These are phyloP conservation scores for Podaxis sp. DNA, from an alignment of 768 basidiomycete species.

Conservation along the genomic window DNA sequence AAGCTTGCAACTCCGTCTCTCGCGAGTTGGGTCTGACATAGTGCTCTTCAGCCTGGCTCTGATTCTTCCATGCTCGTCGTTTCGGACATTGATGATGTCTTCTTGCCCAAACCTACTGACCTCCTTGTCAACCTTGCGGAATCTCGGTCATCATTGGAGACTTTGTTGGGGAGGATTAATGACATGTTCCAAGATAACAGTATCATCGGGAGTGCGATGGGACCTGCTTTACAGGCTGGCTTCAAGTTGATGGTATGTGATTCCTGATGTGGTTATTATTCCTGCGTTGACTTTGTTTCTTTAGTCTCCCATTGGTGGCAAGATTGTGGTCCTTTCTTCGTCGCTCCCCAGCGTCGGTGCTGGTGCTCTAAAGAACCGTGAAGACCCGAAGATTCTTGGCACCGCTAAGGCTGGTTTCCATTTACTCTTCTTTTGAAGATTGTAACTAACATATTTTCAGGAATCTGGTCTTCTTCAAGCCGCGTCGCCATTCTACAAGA, in stretches of 20 bases:
- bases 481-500: slow-evolving; percentile 96
- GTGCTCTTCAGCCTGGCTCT: slow-evolving; percentile 51
- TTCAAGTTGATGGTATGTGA: slow-evolving; percentile 85
- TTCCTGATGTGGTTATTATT: background rate
- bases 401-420: slow-evolving; percentile 71
- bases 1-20: slow-evolving; percentile 27
- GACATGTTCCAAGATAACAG: slow-evolving; percentile 99
- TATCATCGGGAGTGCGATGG: slow-evolving; percentile 89
- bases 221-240: slow-evolving; percentile 92
- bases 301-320: slow-evolving; percentile 90
- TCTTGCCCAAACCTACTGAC: slow-evolving; percentile 95
- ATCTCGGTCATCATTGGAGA: slow-evolving; percentile 75
- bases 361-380: slow-evolving; percentile 92
- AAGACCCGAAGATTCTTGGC: slow-evolving; percentile 94
- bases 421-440: background rate
- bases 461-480: slow-evolving; percentile 92
- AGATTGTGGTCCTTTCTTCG: slow-evolving; percentile 85
- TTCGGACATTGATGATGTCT: slow-evolving; percentile 95
- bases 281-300: background rate
- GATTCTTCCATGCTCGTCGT: slow-evolving; percentile 97
- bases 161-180: slow-evolving; percentile 77
- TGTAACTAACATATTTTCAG: slow-evolving; percentile 31
- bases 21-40: background rate
- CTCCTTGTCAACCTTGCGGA: slow-evolving; percentile 94
- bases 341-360: slow-evolving; percentile 86